phyloP scores from a whole-genome alignment of 805 yeast genomes.

The Ogataea sp. region DNA sequence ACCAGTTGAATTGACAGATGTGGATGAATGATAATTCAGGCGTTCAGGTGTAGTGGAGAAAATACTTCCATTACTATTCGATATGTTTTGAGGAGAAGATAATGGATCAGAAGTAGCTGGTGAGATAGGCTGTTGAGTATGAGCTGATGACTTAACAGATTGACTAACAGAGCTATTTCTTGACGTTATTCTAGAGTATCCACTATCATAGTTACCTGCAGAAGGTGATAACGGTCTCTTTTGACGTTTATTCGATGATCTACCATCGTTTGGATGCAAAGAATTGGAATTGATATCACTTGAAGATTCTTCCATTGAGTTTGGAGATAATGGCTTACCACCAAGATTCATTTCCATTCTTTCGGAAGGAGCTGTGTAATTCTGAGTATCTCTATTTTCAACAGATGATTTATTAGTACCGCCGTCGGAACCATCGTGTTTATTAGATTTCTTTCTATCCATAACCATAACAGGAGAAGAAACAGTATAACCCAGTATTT shows the following conservation, averaged over 20 bases:
- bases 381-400: conserved; percentile 3
- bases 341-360: too few species aligned
- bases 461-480: conserved; percentile 81
- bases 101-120: conserved; percentile 24
- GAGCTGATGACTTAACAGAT: too few species aligned
- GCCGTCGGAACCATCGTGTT: conserved; percentile 12
- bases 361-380: too few species aligned
- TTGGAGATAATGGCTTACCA: conserved; percentile 16
- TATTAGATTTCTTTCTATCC: conserved; percentile 75
- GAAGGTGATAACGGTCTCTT: conserved; percentile 25
- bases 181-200: too few species aligned
- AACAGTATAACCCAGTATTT: conserved; percentile 61
- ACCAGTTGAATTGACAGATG: conserved; percentile 1
- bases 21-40: conserved; percentile 6
- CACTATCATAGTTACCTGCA: neutral
- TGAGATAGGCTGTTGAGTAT: conserved; percentile 20
- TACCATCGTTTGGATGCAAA: conserved; percentile 18
- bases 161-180: neutral
- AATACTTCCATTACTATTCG: conserved; percentile 16
- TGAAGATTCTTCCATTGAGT: conserved; percentile 27
- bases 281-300: conserved; percentile 12
- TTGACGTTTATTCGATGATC: conserved; percentile 18
- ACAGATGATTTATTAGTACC: conserved; percentile 1
- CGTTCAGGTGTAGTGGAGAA: conserved; percentile 25
- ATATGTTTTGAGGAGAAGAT: conserved; percentile 23